These are phyloP conservation scores for Malassezia brasiliensis DNA, from an alignment of 1,284 basidiomycete species.

Conservation along the genomic window DNA sequence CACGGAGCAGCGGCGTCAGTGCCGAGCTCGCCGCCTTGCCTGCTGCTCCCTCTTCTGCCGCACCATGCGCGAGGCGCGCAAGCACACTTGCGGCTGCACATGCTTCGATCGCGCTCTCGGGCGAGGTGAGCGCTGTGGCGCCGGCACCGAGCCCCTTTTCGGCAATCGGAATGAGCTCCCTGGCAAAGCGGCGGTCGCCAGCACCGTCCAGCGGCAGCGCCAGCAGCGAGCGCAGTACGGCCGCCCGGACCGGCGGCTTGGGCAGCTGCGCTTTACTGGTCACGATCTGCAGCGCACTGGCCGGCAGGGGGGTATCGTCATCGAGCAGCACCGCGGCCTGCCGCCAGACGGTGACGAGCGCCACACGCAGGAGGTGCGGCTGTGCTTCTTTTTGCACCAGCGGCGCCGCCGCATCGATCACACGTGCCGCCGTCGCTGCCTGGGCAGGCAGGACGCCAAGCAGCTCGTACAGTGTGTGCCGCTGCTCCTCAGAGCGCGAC, in stretches of 20 bases:
- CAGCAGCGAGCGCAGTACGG: constrained; percentile 17
- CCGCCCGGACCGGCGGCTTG: constrained; percentile 32
- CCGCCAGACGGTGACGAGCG: constrained; percentile 22
- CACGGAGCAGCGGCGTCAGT: constrained; percentile 16
- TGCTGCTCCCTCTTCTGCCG: background rate
- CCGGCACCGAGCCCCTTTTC: constrained; percentile 12
- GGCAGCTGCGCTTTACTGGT: constrained; percentile 11
- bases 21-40: background rate
- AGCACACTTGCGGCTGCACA: constrained; percentile 1
- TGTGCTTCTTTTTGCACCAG: constrained; percentile 36
- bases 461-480: background rate
- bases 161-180: constrained; percentile 14
- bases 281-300: constrained; percentile 22
- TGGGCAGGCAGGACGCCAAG: background rate
- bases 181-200: constrained; percentile 20
- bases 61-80: constrained; percentile 11
- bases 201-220: background rate
- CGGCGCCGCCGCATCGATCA: constrained; percentile 28
- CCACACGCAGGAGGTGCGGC: constrained; percentile 29
- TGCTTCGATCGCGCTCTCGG: constrained; percentile 35
- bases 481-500: constrained; percentile 14
- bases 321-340: constrained; percentile 8
- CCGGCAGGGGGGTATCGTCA: constrained; percentile 5
- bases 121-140: constrained; percentile 31
- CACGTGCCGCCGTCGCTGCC: constrained; percentile 10